A percentile compares a stretch with the other conserved stretches of the same genome.
Evolutionary conservation across 129 eudicot species (phyloP).

Genomic region (Centrapalus pauciflorus): DNA sequence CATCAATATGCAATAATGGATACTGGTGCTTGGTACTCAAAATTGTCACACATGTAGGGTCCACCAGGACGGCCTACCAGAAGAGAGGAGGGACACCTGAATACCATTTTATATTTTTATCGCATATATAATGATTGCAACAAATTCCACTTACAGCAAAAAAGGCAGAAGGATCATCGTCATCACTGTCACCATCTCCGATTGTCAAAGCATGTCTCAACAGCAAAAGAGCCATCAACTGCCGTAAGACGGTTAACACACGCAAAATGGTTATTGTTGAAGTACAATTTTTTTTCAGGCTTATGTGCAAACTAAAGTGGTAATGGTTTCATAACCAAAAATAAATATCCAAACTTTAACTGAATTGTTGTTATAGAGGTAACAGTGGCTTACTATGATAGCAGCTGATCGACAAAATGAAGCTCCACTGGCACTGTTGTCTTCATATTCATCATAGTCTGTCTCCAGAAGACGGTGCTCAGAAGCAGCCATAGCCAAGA

Average conservation of each 20-base stretch:
- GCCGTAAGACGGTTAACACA: conserved; percentile 11
- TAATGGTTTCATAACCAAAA: background rate
- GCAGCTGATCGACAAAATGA: conserved; percentile 85
- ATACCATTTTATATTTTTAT: background rate
- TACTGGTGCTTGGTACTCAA: background rate
- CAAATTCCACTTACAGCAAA: conserved; percentile 53
- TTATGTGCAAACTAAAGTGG: background rate
- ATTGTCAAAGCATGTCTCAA: conserved; percentile 68
- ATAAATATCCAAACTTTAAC: background rate
- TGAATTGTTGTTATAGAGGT: background rate
- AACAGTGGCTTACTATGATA: conserved; percentile 47
- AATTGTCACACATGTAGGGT: background rate
- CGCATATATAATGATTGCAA: background rate
- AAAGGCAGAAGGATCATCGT: conserved; percentile 53
- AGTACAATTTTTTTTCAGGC: background rate
- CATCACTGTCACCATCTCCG: conserved; percentile 57
- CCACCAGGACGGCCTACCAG: too few relatives aligned
- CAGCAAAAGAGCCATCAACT: conserved; percentile 76
- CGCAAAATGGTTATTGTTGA: background rate
- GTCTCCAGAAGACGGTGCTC: conserved; percentile 67
- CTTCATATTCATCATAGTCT: conserved; percentile 77
- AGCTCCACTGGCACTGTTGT: conserved; percentile 61
- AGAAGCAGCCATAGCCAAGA: conserved; percentile 74
- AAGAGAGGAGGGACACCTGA: background rate
- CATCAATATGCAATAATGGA: conserved; percentile 4